Evolutionary conservation across 352 stramenopile genomes (phyloP).

Genomic region (Lagenidium sp.): DNA sequence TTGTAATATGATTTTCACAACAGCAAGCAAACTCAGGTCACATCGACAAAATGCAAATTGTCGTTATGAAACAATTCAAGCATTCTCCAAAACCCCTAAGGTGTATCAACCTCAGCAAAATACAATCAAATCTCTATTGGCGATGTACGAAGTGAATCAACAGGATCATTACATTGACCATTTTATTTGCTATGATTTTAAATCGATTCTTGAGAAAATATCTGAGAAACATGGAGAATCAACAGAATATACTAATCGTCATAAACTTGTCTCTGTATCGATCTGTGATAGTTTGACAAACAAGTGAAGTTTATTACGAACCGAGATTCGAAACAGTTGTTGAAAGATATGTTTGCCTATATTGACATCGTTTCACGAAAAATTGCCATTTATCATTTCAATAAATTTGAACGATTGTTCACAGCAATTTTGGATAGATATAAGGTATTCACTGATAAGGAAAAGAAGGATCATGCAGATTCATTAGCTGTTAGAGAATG

Average conservation of each 20-base stretch:
- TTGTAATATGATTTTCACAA: conserved; percentile 1
- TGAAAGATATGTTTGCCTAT: not conserved
- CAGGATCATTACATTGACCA: conserved; percentile 7
- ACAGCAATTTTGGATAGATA: not conserved
- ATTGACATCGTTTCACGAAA: not conserved
- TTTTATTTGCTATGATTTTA: conserved; percentile 16
- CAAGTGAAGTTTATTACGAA: conserved; percentile 3
- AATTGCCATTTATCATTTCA: not conserved
- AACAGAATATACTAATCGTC: conserved; percentile 2
- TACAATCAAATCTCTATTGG: not conserved
- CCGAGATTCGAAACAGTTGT: not conserved
- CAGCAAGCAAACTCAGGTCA: not conserved
- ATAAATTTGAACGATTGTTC: not conserved
- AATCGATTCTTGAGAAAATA: conserved; percentile 11
- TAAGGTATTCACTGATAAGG: not conserved
- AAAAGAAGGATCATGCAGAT: not conserved
- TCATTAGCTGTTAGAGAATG: not conserved
- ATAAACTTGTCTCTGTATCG: conserved; percentile 3
- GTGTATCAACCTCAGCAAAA: not conserved
- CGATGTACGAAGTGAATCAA: not conserved
- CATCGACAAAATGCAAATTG: not conserved
- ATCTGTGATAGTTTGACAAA: conserved; percentile 6
- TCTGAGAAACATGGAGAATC: conserved; percentile 3
- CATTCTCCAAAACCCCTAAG: conserved; percentile 1
- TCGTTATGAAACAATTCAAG: conserved; percentile 1